Evolutionary conservation across 257 asterid species (phyloP).

Genomic region (Capsicum pubescens): DNA sequence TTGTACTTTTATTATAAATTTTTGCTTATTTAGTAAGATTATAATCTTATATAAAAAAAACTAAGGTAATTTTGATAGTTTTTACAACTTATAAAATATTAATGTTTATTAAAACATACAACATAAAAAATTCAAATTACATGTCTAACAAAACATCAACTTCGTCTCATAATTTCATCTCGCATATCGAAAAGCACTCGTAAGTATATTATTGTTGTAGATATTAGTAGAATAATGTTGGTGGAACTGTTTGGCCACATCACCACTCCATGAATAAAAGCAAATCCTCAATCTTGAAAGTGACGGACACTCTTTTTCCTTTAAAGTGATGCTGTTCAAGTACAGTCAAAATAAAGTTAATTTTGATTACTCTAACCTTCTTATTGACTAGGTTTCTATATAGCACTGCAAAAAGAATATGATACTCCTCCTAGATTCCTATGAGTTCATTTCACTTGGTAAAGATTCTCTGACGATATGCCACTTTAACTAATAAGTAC

Average conservation of each 20-base stretch:
- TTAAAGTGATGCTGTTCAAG: background rate
- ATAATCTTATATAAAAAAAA: too few relatives aligned
- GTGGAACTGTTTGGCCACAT: background rate
- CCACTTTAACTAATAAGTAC: background rate
- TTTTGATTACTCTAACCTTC: background rate
- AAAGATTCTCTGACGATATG: slow-evolving; percentile 34
- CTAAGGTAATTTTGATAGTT: too few relatives aligned
- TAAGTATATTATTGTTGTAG: too few relatives aligned
- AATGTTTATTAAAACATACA: too few relatives aligned
- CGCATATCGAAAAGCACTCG: too few relatives aligned
- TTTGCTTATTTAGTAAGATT: too few relatives aligned
- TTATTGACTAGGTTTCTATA: slow-evolving; percentile 21
- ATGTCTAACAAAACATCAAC: too few relatives aligned
- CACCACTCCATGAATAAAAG: too few relatives aligned
- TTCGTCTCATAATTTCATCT: too few relatives aligned
- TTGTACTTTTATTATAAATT: too few relatives aligned
- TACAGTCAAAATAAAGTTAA: background rate
- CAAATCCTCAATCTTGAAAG: background rate
- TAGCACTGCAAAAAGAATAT: slow-evolving; percentile 26
- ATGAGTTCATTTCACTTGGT: slow-evolving; percentile 5
- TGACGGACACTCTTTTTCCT: background rate
- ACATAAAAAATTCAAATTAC: too few relatives aligned
- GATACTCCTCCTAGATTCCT: slow-evolving; percentile 29
- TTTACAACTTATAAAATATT: too few relatives aligned
- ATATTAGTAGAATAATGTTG: background rate